Evolutionary conservation across 139 green algal species (phyloP).

Genomic region (Yamagishiella unicocca): DNA sequence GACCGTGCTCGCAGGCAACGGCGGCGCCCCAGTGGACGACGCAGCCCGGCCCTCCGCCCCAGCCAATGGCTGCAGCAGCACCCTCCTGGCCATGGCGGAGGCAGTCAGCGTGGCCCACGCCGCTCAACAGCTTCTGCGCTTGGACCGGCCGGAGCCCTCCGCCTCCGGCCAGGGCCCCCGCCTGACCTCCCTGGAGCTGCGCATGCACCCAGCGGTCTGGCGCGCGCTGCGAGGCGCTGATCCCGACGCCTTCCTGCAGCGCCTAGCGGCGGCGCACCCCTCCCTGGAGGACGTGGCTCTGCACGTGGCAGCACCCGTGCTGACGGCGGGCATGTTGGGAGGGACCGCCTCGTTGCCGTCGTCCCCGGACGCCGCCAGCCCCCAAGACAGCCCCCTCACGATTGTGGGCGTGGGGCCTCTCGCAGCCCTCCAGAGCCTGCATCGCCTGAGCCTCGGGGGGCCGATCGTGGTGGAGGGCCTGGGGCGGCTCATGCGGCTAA

Average conservation of each 20-base stretch:
- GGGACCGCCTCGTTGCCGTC: not conserved
- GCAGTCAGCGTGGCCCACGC: not conserved
- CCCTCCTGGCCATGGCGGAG: slow-evolving; percentile 36
- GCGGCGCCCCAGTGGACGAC: slow-evolving; percentile 39
- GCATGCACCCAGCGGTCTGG: slow-evolving; percentile 31
- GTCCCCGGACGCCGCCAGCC: not conserved
- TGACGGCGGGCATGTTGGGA: not conserved
- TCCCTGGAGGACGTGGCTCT: slow-evolving; percentile 21
- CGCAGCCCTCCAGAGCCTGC: not conserved
- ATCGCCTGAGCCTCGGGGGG: not conserved
- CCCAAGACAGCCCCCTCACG: not conserved
- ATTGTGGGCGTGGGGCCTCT: slow-evolving; percentile 1
- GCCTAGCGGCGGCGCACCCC: not conserved
- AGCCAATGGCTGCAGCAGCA: not conserved
- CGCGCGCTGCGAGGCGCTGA: not conserved
- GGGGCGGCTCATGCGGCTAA: slow-evolving; percentile 18
- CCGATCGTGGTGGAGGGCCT: slow-evolving; percentile 12
- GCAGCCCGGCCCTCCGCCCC: too few relatives aligned
- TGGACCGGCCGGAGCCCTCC: not conserved
- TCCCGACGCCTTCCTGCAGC: slow-evolving; percentile 4
- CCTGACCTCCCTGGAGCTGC: slow-evolving; percentile 29
- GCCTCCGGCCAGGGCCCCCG: not conserved
- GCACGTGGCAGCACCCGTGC: not conserved
- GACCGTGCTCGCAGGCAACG: slow-evolving; percentile 39
- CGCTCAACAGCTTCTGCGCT: not conserved